Conservation (phyloP, 164 flowering plant genomes). For the Echeveria elegans region DNA sequence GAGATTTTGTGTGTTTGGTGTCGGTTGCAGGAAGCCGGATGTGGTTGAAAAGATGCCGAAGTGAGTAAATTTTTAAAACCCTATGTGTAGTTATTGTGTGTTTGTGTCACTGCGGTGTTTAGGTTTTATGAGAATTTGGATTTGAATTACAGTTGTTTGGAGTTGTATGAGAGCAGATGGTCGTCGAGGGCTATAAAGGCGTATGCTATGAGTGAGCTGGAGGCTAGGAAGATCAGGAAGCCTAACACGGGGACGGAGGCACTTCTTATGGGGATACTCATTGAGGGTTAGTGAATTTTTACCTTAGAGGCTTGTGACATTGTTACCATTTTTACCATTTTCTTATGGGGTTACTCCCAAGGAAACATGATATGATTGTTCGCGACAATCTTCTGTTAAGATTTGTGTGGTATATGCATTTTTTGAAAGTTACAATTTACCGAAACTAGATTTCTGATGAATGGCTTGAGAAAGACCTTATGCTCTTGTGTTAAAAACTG, state of each 20-base stretch:
- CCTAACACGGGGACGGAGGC: slow-evolving; percentile 2
- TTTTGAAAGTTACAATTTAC: no score
- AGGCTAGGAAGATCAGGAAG: slow-evolving; percentile 5
- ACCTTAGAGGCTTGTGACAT: neutral
- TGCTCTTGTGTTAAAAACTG: neutral
- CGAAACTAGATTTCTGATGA: neutral
- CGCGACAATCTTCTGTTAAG: neutral
- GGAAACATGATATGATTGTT: no score
- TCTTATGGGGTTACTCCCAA: no score
- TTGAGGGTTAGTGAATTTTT: neutral
- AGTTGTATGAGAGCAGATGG: neutral
- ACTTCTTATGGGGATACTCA: slow-evolving; percentile 5
- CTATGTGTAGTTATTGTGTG: neutral
- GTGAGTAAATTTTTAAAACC: neutral
- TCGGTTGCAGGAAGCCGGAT: slow-evolving; percentile 1
- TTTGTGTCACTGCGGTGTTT: neutral
- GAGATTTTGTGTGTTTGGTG: neutral
- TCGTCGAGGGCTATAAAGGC: slow-evolving; percentile 5
- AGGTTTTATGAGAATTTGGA: neutral
- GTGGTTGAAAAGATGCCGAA: neutral
- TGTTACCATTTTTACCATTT: neutral
- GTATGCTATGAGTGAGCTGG: slow-evolving; percentile 6
- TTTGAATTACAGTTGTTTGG: neutral
- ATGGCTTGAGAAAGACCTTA: neutral
- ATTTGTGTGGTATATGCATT: no score